These are phyloP conservation scores for Colletotrichum truncatum DNA, from an alignment of 2,329 filamentous ascomycete species.

Conservation along the genomic window DNA sequence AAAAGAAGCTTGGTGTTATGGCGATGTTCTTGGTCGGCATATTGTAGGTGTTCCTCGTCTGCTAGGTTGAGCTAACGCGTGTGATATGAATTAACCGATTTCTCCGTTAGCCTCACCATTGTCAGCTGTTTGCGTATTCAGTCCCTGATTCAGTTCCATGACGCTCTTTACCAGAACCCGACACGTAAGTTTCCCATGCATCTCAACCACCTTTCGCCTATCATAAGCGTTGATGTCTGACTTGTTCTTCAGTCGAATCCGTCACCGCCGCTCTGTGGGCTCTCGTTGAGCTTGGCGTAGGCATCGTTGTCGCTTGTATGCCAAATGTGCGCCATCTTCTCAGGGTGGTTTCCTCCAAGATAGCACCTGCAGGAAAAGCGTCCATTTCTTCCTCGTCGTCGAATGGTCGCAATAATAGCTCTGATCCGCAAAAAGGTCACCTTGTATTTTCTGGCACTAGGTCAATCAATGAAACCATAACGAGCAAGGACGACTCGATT, in stretches of 20 bases:
- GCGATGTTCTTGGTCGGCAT: constrained; percentile 49
- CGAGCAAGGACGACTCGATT: too few species aligned
- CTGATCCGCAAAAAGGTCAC: too few species aligned
- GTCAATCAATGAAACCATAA: too few species aligned
- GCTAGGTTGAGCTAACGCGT: not conserved
- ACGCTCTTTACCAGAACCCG: not conserved
- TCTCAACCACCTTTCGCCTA: too few species aligned
- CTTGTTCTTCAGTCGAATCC: constrained; percentile 35
- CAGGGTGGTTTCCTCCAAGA: not conserved
- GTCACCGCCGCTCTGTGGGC: constrained; percentile 43
- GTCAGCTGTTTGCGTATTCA: constrained; percentile 13
- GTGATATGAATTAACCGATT: not conserved
- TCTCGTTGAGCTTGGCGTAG: constrained; percentile 47
- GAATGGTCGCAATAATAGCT: too few species aligned
- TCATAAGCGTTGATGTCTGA: too few species aligned
- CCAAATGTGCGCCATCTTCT: constrained; percentile 45
- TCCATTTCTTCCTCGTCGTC: too few species aligned
- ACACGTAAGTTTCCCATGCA: not conserved
- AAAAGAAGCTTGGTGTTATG: constrained; percentile 45
- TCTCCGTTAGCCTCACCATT: not conserved
- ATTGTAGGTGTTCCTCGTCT: constrained; percentile 43
- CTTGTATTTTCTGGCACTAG: too few species aligned
- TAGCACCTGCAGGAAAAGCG: too few species aligned
- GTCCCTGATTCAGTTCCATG: not conserved
- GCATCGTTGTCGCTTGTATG: constrained; percentile 49